A percentile compares a stretch with the other conserved stretches of the same genome.
Conservation (phyloP, 2,329 filamentous ascomycete genomes). For the Cladophialophora psammophila region DNA sequence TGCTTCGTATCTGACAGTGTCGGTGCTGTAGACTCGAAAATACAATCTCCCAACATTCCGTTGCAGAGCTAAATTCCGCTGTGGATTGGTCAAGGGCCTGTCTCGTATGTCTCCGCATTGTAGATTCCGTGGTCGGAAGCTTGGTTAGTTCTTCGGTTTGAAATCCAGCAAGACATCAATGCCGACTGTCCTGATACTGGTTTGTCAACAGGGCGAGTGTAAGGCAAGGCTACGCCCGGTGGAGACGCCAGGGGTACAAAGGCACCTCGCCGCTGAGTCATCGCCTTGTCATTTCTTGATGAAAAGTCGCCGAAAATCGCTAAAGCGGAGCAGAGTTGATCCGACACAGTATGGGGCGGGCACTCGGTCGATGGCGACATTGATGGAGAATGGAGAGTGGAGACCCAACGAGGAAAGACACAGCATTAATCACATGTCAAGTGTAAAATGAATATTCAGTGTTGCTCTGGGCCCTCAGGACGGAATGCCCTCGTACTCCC, state of each 20-base stretch:
- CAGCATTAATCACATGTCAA: background rate
- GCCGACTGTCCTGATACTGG: background rate
- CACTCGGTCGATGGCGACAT: background rate
- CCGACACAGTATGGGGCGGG: conserved; percentile 1
- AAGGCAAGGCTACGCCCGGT: conserved; percentile 13
- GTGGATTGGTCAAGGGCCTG: background rate
- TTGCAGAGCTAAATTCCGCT: background rate
- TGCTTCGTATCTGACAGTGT: background rate
- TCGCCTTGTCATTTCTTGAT: background rate
- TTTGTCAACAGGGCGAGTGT: background rate
- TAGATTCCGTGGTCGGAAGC: background rate
- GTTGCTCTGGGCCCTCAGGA: conserved; percentile 43
- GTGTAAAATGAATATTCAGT: background rate
- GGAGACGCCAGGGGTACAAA: background rate
- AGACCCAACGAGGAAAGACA: background rate
- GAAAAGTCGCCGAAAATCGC: conserved; percentile 29
- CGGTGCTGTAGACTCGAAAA: background rate
- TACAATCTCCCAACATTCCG: background rate
- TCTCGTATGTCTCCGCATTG: background rate
- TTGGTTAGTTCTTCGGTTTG: conserved; percentile 1
- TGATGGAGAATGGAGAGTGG: background rate
- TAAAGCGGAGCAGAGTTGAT: conserved; percentile 19
- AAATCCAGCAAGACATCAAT: conserved; percentile 5
- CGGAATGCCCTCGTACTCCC: conserved; percentile 74
- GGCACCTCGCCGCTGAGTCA: conserved; percentile 5